Conservation (phyloP, 2,329 filamentous ascomycete species). For the Xylariaceae sp. region DNA sequence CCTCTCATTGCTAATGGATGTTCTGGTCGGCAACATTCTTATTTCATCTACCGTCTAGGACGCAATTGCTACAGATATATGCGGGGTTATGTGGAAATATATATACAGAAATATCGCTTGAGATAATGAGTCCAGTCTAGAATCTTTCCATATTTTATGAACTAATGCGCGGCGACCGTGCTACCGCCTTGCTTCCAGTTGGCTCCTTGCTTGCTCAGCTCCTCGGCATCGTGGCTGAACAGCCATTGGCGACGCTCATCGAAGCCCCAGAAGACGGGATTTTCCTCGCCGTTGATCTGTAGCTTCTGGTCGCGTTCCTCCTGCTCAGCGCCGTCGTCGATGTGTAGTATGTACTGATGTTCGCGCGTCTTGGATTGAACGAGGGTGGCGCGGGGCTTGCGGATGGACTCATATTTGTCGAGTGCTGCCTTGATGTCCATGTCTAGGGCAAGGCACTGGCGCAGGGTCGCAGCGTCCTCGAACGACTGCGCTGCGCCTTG, state of each 20-base stretch:
- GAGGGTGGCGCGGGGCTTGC: constrained; percentile 9
- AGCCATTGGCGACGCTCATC: constrained; percentile 34
- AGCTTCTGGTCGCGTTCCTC: constrained; percentile 16
- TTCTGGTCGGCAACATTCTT: too few relatives aligned
- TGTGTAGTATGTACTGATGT: constrained; percentile 23
- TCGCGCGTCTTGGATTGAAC: constrained; percentile 12
- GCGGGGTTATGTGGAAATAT: too few relatives aligned
- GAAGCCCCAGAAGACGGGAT: constrained; percentile 24
- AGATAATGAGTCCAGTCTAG: too few relatives aligned
- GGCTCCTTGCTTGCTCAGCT: constrained; percentile 9
- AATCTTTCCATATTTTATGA: too few relatives aligned
- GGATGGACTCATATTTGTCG: constrained; percentile 6
- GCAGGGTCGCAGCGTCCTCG: constrained; percentile 38
- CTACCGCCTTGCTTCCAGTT: too few relatives aligned
- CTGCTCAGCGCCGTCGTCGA: constrained; percentile 22
- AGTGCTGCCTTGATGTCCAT: constrained; percentile 5
- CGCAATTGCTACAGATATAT: too few relatives aligned
- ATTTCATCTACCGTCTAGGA: too few relatives aligned
- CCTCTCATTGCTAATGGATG: too few relatives aligned
- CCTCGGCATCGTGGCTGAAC: constrained; percentile 24
- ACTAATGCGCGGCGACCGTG: too few relatives aligned
- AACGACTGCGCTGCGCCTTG: constrained; percentile 43
- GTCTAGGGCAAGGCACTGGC: constrained; percentile 21
- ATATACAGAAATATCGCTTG: too few relatives aligned
- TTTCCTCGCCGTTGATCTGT: constrained; percentile 12